Conservation (phyloP, 192 early-diverging fungal genomes). For the Linderina pennispora region DNA sequence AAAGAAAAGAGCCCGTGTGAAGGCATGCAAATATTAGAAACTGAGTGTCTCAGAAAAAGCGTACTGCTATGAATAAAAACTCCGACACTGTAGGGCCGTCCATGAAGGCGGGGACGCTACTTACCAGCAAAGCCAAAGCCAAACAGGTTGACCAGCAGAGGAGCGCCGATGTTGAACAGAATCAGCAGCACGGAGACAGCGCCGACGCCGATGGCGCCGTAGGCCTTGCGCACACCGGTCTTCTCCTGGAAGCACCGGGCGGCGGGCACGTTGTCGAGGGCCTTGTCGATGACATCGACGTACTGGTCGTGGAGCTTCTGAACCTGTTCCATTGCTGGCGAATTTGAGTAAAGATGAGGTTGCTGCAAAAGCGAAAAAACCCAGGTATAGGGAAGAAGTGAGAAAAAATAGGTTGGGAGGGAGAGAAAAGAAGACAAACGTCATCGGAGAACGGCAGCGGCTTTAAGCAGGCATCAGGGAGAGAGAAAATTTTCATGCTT, state of each 20-base stretch:
- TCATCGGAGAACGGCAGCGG: too few relatives aligned
- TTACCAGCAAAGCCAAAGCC: conserved; percentile 87
- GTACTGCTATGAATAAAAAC: not conserved
- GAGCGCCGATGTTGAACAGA: conserved; percentile 83
- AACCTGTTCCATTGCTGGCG: conserved; percentile 33
- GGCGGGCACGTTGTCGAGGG: conserved; percentile 61
- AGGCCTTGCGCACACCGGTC: conserved; percentile 88
- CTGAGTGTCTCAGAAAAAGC: not conserved
- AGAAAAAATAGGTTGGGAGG: not conserved
- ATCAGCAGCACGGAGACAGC: conserved; percentile 64
- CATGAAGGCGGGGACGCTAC: too few relatives aligned
- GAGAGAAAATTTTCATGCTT: too few relatives aligned
- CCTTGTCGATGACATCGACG: conserved; percentile 53
- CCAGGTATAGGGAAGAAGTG: too few relatives aligned
- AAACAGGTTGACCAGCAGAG: conserved; percentile 74
- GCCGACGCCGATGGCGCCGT: conserved; percentile 61
- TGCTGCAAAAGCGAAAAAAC: too few relatives aligned
- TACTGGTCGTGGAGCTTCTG: conserved; percentile 40
- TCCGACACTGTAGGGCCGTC: not conserved
- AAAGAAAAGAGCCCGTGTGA: not conserved
- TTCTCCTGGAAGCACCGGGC: conserved; percentile 63
- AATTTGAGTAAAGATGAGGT: conserved; percentile 1
- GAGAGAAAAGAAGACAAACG: not conserved
- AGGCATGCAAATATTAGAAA: too few relatives aligned
- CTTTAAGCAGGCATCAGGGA: too few relatives aligned